Conservation (phyloP, 352 stramenopile genomes). For the Blastocystis sp. region DNA sequence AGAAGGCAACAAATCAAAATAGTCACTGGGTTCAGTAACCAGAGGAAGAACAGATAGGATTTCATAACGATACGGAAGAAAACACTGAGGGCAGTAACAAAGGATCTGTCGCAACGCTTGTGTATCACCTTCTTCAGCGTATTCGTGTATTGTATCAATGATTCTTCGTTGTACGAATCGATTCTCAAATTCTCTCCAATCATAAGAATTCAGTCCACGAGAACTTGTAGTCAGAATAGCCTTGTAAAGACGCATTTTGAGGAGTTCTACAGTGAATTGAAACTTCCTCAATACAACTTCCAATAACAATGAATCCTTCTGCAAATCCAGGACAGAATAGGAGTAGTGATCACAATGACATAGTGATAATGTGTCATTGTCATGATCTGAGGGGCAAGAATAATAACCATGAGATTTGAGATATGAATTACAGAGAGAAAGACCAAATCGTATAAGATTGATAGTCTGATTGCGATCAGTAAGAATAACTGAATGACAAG, state of each 20-base stretch:
- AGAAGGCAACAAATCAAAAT: not conserved
- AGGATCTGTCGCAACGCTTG: not conserved
- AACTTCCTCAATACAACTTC: not conserved
- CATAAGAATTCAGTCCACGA: not conserved
- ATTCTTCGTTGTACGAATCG: not conserved
- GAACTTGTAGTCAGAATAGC: not conserved
- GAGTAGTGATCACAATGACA: not conserved
- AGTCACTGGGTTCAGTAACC: not conserved
- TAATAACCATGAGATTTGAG: not conserved
- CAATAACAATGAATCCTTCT: not conserved
- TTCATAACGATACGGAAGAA: conserved; percentile 30
- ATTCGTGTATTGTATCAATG: not conserved
- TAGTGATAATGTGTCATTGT: not conserved
- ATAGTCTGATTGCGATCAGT: not conserved
- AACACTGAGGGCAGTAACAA: not conserved
- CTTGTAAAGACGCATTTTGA: not conserved
- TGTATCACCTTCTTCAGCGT: not conserved
- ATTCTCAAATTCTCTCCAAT: not conserved
- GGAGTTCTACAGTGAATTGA: not conserved
- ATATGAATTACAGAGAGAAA: not conserved
- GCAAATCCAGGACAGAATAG: not conserved
- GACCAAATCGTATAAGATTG: not conserved
- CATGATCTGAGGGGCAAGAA: not conserved
- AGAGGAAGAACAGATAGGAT: not conserved
- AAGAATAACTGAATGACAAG: not conserved